A percentile compares a stretch with the other conserved stretches of the same genome.
Evolutionary conservation across 495 filamentous ascomycete genomes (phyloP).

Genomic region (Tuber brumale): DNA sequence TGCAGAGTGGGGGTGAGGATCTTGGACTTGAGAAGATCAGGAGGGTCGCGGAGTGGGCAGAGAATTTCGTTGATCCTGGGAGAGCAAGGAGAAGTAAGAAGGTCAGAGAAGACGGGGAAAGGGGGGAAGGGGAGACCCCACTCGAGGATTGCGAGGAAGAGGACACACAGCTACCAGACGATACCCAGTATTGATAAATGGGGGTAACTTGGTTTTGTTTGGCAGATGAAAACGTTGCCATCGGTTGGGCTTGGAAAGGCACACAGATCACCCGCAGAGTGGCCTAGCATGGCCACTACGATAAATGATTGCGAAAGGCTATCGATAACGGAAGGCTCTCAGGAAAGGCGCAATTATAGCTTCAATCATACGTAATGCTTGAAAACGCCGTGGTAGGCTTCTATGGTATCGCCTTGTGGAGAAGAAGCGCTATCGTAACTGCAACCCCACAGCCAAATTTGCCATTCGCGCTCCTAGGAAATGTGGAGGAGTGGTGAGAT

Average conservation of each 20-base stretch:
- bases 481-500: background rate
- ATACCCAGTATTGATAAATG: conserved; percentile 18
- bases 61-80: conserved; percentile 57
- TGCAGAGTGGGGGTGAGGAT: conserved; percentile 44
- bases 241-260: background rate
- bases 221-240: background rate
- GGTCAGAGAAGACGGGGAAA: conserved; percentile 25
- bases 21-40: conserved; percentile 57
- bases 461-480: background rate
- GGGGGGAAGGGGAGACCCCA: background rate
- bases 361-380: background rate
- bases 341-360: background rate
- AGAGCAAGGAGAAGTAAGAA: conserved; percentile 46
- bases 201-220: background rate
- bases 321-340: background rate
- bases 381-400: background rate
- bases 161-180: conserved; percentile 29
- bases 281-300: background rate
- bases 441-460: background rate
- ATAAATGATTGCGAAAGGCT: background rate
- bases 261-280: background rate
- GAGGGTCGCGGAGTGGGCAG: conserved; percentile 67
- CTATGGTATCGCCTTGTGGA: background rate
- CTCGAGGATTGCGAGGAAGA: conserved; percentile 39
- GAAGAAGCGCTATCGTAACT: background rate